These are phyloP conservation scores for Pleurotus giganteus DNA, from an alignment of 768 basidiomycete species.

Conservation along the genomic window DNA sequence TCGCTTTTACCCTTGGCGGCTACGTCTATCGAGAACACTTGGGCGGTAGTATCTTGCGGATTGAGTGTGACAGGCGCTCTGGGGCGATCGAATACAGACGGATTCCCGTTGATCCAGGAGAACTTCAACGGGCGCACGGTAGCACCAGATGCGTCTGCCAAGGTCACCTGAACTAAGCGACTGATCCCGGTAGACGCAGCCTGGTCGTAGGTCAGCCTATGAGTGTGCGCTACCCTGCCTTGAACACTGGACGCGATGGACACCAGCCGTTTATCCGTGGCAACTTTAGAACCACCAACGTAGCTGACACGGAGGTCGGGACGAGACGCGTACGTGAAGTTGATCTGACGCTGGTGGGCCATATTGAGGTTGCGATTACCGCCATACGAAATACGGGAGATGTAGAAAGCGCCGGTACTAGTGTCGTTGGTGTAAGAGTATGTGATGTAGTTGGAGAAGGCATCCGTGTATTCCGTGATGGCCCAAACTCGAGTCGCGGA, in stretches of 20 bases:
- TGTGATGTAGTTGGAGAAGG: slow-evolving; percentile 11
- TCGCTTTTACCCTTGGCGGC: slow-evolving; percentile 2
- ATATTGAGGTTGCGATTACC: slow-evolving; percentile 3
- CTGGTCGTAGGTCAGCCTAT: slow-evolving; percentile 3
- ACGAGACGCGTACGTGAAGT: not conserved
- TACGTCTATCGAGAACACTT: not conserved
- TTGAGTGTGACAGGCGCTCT: not conserved
- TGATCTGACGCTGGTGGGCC: slow-evolving; percentile 1
- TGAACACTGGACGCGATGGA: slow-evolving; percentile 1
- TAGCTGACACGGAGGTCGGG: not conserved
- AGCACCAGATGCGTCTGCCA: slow-evolving; percentile 10
- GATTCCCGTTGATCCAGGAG: slow-evolving; percentile 13
- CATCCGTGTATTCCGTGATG: slow-evolving; percentile 4
- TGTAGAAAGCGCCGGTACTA: slow-evolving; percentile 1
- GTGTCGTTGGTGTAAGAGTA: slow-evolving; percentile 10
- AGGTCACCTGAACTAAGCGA: slow-evolving; percentile 1
- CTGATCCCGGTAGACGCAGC: not conserved
- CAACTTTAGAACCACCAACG: slow-evolving; percentile 3
- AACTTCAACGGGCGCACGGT: slow-evolving; percentile 11
- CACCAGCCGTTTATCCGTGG: not conserved
- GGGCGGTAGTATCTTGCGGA: not conserved
- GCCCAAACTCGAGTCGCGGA: slow-evolving; percentile 12
- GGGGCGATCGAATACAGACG: slow-evolving; percentile 8
- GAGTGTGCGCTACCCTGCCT: not conserved
- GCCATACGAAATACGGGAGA: slow-evolving; percentile 6